A percentile compares a stretch with the other conserved stretches of the same genome.
Evolutionary conservation across 2,329 filamentous ascomycete species (phyloP).

Genomic region (Ophiobolus disseminans): DNA sequence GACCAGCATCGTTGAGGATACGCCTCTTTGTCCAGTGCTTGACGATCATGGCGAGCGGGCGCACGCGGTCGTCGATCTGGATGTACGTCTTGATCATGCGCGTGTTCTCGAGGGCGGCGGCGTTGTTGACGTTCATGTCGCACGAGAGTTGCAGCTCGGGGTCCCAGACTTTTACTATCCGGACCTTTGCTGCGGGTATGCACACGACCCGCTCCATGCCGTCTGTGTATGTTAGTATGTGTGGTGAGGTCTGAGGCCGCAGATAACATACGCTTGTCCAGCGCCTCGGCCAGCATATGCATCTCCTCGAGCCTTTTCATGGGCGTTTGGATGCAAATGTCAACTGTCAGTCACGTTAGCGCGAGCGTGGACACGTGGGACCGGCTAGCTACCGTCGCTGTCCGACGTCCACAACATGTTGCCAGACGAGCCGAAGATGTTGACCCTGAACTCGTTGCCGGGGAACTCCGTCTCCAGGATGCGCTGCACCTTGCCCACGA

Average conservation of each 20-base stretch:
- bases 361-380: neutral
- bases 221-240: constrained; percentile 63
- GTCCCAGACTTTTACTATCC: constrained; percentile 99
- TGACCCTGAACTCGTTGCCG: constrained; percentile 84
- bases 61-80: constrained; percentile 86
- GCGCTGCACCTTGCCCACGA: constrained; percentile 86
- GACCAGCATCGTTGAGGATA: constrained; percentile 95
- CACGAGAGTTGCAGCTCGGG: constrained; percentile 87
- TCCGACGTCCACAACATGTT: constrained; percentile 94
- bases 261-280: constrained; percentile 76
- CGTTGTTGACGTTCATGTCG: constrained; percentile 99
- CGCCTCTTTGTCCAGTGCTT: constrained; percentile 96
- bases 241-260: neutral
- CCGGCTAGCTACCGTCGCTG: constrained; percentile 76
- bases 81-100: constrained; percentile 98
- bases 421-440: constrained; percentile 97
- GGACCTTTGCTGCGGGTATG: constrained; percentile 92
- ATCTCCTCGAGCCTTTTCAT: constrained; percentile 88
- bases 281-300: constrained; percentile 85
- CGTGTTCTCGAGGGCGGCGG: constrained; percentile 91
- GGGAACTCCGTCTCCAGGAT: constrained; percentile 93
- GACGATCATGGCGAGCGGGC: constrained; percentile 92
- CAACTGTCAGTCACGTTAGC: constrained; percentile 68
- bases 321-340: constrained; percentile 94
- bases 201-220: constrained; percentile 98